Evolutionary conservation across 1,139 yeast species (phyloP).

Genomic region (Zygosaccharomyces sapae): DNA sequence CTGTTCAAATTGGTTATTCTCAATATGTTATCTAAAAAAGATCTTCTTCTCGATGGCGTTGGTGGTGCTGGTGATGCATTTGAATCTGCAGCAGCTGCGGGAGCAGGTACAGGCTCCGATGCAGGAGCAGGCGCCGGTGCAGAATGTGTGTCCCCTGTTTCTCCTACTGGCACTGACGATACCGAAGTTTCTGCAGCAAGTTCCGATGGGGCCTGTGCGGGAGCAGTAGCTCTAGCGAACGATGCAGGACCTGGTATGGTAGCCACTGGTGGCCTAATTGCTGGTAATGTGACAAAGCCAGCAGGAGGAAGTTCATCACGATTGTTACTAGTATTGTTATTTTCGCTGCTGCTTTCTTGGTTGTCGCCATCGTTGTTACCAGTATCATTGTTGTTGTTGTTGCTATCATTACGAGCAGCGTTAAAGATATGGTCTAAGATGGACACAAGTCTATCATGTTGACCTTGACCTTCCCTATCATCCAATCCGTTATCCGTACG

Average conservation of each 20-base stretch:
- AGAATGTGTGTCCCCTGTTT: conserved; percentile 6
- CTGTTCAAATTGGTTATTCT: conserved; percentile 14
- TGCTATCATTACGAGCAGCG: conserved; percentile 8
- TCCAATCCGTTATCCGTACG: conserved; percentile 6
- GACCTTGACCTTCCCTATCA: conserved; percentile 6
- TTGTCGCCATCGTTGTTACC: neutral
- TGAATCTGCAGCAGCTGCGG: conserved; percentile 12
- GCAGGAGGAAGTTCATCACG: neutral
- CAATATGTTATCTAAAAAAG: conserved; percentile 14
- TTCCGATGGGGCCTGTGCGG: conserved; percentile 4
- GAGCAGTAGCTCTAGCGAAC: conserved; percentile 2
- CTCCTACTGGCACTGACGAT: neutral
- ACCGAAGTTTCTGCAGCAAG: neutral
- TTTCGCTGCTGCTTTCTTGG: neutral
- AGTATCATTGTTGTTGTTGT: neutral
- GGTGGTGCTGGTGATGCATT: conserved; percentile 3
- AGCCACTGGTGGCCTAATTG: conserved; percentile 1
- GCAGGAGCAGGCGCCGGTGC: too few relatives aligned
- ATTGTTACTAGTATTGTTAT: neutral
- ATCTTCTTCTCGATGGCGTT: conserved; percentile 13
- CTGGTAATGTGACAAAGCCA: neutral
- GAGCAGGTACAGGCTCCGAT: too few relatives aligned
- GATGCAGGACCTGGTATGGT: conserved; percentile 4
- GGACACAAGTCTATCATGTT: conserved; percentile 18
- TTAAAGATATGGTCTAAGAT: conserved; percentile 20